Conservation (phyloP, 2,329 filamentous ascomycete genomes). For the Byssothecium circinans region DNA sequence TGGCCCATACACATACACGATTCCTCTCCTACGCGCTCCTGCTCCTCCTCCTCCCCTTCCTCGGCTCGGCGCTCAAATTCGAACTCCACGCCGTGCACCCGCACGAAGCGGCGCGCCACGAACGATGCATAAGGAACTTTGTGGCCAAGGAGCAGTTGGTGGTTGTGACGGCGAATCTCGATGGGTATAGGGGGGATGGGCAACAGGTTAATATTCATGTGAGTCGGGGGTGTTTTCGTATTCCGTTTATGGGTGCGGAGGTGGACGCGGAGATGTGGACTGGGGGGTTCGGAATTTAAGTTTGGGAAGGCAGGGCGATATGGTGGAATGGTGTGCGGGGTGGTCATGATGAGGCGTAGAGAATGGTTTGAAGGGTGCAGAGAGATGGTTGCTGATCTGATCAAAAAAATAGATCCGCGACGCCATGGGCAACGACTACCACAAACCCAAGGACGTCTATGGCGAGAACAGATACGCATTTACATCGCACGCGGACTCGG, state of each 20-base stretch:
- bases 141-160: constrained; percentile 89
- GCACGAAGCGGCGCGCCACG: constrained; percentile 64
- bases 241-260: background rate
- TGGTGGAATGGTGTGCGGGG: too few relatives aligned
- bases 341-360: too few relatives aligned
- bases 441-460: constrained; percentile 82
- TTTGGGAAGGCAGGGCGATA: background rate
- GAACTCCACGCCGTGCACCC: constrained; percentile 74
- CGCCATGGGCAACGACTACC: constrained; percentile 94
- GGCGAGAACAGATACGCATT: constrained; percentile 94
- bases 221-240: constrained; percentile 44
- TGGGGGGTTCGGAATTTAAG: background rate
- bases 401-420: constrained; percentile 78
- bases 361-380: background rate
- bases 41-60: constrained; percentile 47
- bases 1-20: too few relatives aligned
- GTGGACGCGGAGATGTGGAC: background rate
- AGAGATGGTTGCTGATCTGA: constrained; percentile 1
- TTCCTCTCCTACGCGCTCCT: constrained; percentile 31
- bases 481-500: constrained; percentile 85
- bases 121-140: constrained; percentile 96
- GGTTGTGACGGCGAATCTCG: constrained; percentile 87
- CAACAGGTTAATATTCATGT: constrained; percentile 95
- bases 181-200: constrained; percentile 86
- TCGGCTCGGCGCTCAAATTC: constrained; percentile 79